Evolutionary conservation across 2,329 filamentous ascomycete genomes (phyloP).

Genomic region (Leptographium radiaticola): DNA sequence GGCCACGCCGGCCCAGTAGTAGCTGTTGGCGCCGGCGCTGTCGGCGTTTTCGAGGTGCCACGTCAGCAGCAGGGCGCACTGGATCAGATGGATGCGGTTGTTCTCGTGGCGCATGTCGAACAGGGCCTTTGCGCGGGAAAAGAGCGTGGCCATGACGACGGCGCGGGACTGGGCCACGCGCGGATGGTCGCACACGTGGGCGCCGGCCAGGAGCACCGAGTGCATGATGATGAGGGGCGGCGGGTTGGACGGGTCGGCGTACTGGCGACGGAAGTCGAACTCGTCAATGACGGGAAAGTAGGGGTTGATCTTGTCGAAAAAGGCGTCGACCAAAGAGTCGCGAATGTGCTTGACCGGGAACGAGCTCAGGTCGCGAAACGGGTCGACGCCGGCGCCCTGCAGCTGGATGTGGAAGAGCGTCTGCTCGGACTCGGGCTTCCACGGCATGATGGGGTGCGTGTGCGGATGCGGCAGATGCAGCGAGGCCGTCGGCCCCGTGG

Average conservation of each 20-base stretch:
- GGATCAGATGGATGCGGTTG: constrained; percentile 39
- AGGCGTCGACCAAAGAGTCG: no score
- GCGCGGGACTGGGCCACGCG: constrained; percentile 18
- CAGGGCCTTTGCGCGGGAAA: constrained; percentile 37
- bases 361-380: no score
- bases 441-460: no score
- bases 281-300: constrained; percentile 86
- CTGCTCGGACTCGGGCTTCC: no score
- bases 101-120: constrained; percentile 40
- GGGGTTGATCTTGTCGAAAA: constrained; percentile 74
- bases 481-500: no score
- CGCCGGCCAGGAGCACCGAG: constrained; percentile 58
- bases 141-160: constrained; percentile 32
- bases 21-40: constrained; percentile 39
- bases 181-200: constrained; percentile 28
- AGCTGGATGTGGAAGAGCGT: no score
- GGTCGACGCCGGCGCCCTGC: no score
- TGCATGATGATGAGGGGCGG: constrained; percentile 84
- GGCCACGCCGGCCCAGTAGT: constrained; percentile 38
- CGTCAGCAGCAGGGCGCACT: constrained; percentile 38
- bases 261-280: constrained; percentile 71
- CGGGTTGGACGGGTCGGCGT: constrained; percentile 52
- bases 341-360: no score
- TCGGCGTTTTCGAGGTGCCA: constrained; percentile 44
- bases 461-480: no score